These are phyloP conservation scores for Discostella stelligeroides DNA, from an alignment of 108 stramenopile genomes.

Conservation along the genomic window DNA sequence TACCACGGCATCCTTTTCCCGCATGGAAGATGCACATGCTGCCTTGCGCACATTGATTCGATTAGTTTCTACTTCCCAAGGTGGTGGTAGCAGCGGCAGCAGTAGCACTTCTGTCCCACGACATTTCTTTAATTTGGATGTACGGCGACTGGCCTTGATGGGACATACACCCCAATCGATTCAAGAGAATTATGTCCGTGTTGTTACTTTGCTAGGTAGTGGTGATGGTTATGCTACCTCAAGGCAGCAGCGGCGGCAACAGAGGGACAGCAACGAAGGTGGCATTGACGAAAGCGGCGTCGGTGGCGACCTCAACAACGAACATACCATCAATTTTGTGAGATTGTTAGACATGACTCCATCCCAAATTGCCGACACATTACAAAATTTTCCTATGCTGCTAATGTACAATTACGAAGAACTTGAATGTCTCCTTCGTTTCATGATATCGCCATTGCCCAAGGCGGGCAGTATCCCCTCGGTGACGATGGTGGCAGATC, in stretches of 20 bases:
- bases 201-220: conserved; percentile 15
- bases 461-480: background rate
- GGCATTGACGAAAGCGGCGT: background rate
- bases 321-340: conserved; percentile 9
- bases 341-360: conserved; percentile 30
- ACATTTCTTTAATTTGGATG: conserved; percentile 38
- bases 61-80: conserved; percentile 13
- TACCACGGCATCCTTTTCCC: background rate
- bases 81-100: background rate
- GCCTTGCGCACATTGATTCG: conserved; percentile 17
- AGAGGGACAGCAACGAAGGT: too few species aligned
- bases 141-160: conserved; percentile 21
- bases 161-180: conserved; percentile 28
- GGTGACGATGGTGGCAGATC: conserved; percentile 33
- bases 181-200: conserved; percentile 7
- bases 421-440: conserved; percentile 41
- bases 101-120: conserved; percentile 13
- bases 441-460: conserved; percentile 48
- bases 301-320: background rate
- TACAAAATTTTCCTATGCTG: conserved; percentile 49
- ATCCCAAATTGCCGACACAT: conserved; percentile 21
- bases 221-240: background rate
- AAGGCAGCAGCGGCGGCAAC: too few species aligned
- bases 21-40: conserved; percentile 12
- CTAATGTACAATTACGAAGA: conserved; percentile 50